Conservation (phyloP, 768 basidiomycete genomes). For the Tylopilus intermedius region DNA sequence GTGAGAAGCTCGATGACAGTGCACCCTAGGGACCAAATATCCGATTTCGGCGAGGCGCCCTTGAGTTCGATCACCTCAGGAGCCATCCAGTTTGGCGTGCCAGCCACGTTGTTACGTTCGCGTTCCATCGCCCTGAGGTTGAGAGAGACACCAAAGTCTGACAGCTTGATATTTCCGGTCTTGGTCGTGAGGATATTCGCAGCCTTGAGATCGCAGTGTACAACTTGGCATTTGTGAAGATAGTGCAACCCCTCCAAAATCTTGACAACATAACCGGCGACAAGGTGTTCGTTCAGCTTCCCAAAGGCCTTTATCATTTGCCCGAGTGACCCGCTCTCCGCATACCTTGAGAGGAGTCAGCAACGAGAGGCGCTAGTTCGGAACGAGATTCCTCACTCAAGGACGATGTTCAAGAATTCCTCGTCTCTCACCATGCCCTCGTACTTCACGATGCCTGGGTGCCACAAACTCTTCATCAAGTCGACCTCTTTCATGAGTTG, state of each 20-base stretch:
- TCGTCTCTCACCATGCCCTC: conserved; percentile 92
- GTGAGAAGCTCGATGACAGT: conserved; percentile 93
- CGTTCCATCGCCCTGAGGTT: conserved; percentile 88
- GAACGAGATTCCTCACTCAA: conserved; percentile 62
- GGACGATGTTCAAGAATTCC: conserved; percentile 83
- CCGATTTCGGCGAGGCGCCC: conserved; percentile 87
- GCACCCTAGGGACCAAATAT: conserved; percentile 94
- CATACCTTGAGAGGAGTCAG: conserved; percentile 56
- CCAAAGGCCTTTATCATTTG: conserved; percentile 93
- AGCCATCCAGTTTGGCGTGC: conserved; percentile 99
- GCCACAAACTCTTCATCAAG: conserved; percentile 82
- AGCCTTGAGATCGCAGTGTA: conserved; percentile 97
- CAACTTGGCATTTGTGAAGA: conserved; percentile 83
- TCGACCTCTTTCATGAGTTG: conserved; percentile 95
- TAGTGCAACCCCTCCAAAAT: conserved; percentile 95
- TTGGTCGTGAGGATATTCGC: conserved; percentile 99
- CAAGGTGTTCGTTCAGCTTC: conserved; percentile 85
- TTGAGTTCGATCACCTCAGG: conserved; percentile 96
- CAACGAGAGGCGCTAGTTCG: background rate
- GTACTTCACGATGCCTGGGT: conserved; percentile 96
- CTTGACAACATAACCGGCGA: conserved; percentile 91
- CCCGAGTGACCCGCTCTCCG: conserved; percentile 92
- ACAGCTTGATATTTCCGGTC: conserved; percentile 94
- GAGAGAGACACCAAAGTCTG: conserved; percentile 96
- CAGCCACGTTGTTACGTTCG: conserved; percentile 81